Evolutionary conservation across 75 land plant species (phyloP), one percentile per base, ranked within the genome.

Genomic region (Cunninghamia lanceolata): DNA sequence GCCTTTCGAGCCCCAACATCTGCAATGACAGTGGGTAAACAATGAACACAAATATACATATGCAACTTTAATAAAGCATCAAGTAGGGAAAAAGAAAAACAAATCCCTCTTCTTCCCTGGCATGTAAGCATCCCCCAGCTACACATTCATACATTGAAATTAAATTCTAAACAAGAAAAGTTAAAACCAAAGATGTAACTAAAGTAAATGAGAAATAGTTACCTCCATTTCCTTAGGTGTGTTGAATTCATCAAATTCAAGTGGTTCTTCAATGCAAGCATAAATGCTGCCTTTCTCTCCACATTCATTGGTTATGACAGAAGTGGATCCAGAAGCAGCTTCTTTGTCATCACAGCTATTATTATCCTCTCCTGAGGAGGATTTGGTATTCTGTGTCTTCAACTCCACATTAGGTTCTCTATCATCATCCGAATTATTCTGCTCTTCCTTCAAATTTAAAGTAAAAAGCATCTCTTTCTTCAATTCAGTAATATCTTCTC

Each of bases 141-240:
- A 56, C 6, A 63, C 28, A 28, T 28, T 25, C 7, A 28, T 63
- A n/a, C n/a, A 28, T 63, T 25, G n/a, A 28, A 21, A 63, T 63
- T 63, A 63, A 63, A 25, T 63, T 63, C n/a, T 63, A n/a, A 28
- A 30, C 73, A 25, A 14, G 21, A 28, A 52, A 68, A 83, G 19
- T 34, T 25, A 84, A n/a, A n/a, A 83, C 74, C 34, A 34, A 5
- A 30, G 13, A 32, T 15, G 34, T 56, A 71, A 50, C 47, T 8
- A 5, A 50, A 82, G 52, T 39, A 46, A 83, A 66, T n/a, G 16
- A 50, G 54, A 63, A 32, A 86, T 77, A 78, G 91, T 83, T 91
- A 96, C 98, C 96, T 96, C 99, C 89, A 96, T 76, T 36, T 93
- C 99, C 35, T 88, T 52, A 11, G 95, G 91, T 28, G 93, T 89